Conservation (phyloP, 2,329 filamentous ascomycete species). For the Colletotrichum sp. region DNA sequence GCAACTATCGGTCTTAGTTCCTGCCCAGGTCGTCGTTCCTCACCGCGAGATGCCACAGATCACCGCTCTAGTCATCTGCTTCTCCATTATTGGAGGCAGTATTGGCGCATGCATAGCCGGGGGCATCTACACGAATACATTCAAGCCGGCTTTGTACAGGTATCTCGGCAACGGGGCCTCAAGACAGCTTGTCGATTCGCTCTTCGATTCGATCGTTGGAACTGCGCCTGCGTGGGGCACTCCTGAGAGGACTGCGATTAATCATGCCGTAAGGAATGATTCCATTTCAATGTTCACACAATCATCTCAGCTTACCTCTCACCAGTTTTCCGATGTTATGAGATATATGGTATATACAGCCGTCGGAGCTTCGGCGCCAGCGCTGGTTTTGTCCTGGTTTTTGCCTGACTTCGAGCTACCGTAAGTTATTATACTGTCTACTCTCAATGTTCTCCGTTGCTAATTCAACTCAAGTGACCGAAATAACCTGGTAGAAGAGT, state of each 20-base stretch:
- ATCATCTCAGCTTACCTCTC: not conserved
- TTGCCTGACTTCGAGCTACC: conserved; percentile 2
- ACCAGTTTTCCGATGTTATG: conserved; percentile 9
- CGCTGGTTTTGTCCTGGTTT: not conserved
- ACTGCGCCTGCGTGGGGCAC: conserved; percentile 4
- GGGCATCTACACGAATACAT: conserved; percentile 36
- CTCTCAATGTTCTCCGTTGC: not conserved
- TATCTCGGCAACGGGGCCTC: not conserved
- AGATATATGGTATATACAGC: conserved; percentile 1
- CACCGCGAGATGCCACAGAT: conserved; percentile 36
- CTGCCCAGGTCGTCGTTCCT: conserved; percentile 24
- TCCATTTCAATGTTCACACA: too few relatives aligned
- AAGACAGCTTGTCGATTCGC: not conserved
- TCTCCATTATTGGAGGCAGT: conserved; percentile 33
- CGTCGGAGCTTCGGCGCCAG: conserved; percentile 5
- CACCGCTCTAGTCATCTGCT: conserved; percentile 34
- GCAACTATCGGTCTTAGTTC: conserved; percentile 37
- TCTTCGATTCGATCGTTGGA: conserved; percentile 5
- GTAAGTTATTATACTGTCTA: not conserved
- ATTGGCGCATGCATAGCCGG: conserved; percentile 33
- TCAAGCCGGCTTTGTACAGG: conserved; percentile 25
- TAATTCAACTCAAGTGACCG: not conserved
- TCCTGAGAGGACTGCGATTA: conserved; percentile 3
- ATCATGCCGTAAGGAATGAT: not conserved
- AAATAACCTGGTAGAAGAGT: not conserved